Percentiles rank a stretch among this genome's conserved stretches.
Conservation (phyloP, 2,329 filamentous ascomycete species). For the Aspergillus aculeatinus region DNA sequence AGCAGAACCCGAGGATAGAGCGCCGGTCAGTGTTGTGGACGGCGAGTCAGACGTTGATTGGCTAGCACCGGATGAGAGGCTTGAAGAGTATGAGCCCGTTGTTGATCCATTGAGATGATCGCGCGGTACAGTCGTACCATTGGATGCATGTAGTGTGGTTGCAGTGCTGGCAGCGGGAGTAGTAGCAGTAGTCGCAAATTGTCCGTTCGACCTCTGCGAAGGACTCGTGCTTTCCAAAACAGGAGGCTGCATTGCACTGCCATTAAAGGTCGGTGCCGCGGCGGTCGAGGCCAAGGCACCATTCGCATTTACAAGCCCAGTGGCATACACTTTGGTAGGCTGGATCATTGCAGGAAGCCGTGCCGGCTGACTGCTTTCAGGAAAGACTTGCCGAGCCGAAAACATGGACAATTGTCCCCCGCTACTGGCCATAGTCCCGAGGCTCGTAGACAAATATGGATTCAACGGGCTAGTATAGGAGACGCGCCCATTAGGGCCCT, state of each 20-base stretch:
- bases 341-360: constrained; percentile 24
- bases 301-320: constrained; percentile 1
- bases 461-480: constrained; percentile 11
- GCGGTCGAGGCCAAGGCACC: neutral
- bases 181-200: neutral
- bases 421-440: neutral
- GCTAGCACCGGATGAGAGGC: constrained; percentile 24
- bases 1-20: constrained; percentile 13
- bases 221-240: constrained; percentile 1
- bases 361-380: neutral
- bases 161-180: neutral
- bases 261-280: neutral
- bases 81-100: constrained; percentile 18
- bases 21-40: constrained; percentile 25
- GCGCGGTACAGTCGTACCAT: neutral
- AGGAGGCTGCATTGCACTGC: neutral
- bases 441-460: constrained; percentile 16
- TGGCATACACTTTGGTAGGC: constrained; percentile 14
- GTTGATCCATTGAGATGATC: neutral
- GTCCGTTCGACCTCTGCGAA: neutral
- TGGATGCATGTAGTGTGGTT: neutral
- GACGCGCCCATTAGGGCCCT: constrained; percentile 13
- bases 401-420: constrained; percentile 5
- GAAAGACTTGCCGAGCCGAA: constrained; percentile 3
- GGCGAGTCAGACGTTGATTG: constrained; percentile 23